These are phyloP conservation scores for Populus euphratica DNA, from an alignment of 345 rosid genomes.

Conservation along the genomic window DNA sequence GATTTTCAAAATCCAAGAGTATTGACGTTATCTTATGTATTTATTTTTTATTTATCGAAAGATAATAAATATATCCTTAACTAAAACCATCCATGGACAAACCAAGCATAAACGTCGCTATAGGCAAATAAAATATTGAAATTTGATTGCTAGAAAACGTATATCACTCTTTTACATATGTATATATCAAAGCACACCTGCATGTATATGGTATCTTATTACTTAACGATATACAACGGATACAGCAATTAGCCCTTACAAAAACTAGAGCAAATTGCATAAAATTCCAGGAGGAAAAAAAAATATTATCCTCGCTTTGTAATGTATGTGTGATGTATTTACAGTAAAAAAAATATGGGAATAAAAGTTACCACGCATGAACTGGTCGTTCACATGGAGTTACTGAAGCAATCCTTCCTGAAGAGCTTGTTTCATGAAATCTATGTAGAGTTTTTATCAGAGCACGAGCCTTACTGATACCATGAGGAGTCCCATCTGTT, in stretches of 20 bases:
- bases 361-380: constrained; percentile 17
- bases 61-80: too few species aligned
- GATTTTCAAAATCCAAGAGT: too few species aligned
- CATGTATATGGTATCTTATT: not conserved
- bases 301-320: not conserved
- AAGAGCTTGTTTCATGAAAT: constrained; percentile 34
- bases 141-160: not conserved
- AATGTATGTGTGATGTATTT: constrained; percentile 13
- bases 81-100: too few species aligned
- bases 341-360: not conserved
- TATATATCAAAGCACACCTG: not conserved
- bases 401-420: constrained; percentile 15
- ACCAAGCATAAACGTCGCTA: not conserved
- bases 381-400: constrained; percentile 20
- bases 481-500: constrained; percentile 44
- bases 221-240: not conserved
- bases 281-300: not conserved
- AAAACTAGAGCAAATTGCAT: constrained; percentile 38
- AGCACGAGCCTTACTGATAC: constrained; percentile 40
- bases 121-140: too few species aligned
- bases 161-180: not conserved
- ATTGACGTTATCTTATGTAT: too few species aligned
- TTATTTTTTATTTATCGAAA: too few species aligned
- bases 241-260: constrained; percentile 31
- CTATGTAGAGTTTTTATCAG: constrained; percentile 45